These are phyloP conservation scores for Guillardia theta DNA, from an alignment of 78 protist species.

Conservation along the genomic window DNA sequence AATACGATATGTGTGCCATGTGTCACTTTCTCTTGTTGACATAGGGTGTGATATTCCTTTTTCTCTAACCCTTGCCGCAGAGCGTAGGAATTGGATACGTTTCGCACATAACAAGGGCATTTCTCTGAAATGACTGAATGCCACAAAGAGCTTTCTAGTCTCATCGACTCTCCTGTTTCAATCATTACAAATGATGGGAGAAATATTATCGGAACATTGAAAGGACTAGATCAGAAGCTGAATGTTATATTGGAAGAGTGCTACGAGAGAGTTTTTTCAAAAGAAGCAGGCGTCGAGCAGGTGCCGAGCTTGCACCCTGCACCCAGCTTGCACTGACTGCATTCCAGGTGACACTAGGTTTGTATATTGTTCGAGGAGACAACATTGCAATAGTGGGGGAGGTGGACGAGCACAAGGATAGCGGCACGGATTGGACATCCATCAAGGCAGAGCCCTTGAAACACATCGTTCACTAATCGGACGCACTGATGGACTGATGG, in stretches of 20 bases:
- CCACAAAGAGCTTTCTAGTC: conserved; percentile 1
- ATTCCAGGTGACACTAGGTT: neutral
- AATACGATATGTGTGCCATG: too few species aligned
- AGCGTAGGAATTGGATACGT: too few species aligned
- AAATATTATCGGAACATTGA: neutral
- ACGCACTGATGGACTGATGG: neutral
- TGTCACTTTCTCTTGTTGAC: too few species aligned
- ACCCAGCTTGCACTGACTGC: neutral
- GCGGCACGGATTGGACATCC: neutral
- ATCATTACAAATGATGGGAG: neutral
- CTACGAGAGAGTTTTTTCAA: neutral
- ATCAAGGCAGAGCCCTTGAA: neutral
- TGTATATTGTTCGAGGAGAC: conserved; percentile 8
- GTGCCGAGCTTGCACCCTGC: neutral
- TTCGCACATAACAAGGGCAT: too few species aligned
- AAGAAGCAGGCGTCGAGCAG: conserved; percentile 11
- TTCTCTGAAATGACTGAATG: conserved; percentile 30
- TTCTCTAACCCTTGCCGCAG: too few species aligned
- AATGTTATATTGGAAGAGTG: conserved; percentile 5
- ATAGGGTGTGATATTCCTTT: too few species aligned
- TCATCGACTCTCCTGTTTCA: neutral
- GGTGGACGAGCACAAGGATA: neutral
- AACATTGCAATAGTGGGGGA: conserved; percentile 23
- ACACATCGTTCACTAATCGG: conserved; percentile 15
- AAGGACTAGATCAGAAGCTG: conserved; percentile 16